Evolutionary conservation across 352 stramenopile species (phyloP).

Genomic region (Globisporangium viniferum): DNA sequence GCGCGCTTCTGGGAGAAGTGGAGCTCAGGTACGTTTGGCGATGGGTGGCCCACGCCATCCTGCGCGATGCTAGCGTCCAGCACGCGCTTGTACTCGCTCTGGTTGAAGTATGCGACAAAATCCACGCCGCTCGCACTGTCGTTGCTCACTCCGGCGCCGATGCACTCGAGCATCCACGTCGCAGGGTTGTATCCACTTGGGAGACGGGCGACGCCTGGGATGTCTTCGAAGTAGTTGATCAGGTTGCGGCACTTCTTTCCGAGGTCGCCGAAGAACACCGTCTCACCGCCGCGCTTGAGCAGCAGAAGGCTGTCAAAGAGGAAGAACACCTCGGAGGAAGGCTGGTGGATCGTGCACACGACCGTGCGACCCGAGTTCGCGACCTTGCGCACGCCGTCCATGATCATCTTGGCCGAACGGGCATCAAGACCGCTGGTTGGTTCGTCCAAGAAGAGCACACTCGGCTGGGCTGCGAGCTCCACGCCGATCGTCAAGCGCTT

Average conservation of each 20-base stretch:
- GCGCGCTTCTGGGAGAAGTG: conserved; percentile 1
- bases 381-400: conserved; percentile 81
- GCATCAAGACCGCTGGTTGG: conserved; percentile 85
- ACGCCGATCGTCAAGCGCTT: conserved; percentile 58
- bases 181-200: conserved; percentile 57
- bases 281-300: conserved; percentile 40
- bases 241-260: conserved; percentile 14
- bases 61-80: not conserved
- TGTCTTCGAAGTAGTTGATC: conserved; percentile 26
- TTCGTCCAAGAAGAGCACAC: conserved; percentile 77
- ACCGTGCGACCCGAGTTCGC: conserved; percentile 46
- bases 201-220: conserved; percentile 17
- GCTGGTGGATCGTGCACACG: conserved; percentile 91
- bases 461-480: conserved; percentile 72
- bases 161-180: conserved; percentile 80
- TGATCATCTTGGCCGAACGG: conserved; percentile 69
- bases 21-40: not conserved
- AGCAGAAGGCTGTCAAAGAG: conserved; percentile 82
- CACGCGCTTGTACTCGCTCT: conserved; percentile 2
- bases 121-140: conserved; percentile 3
- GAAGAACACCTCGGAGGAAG: conserved; percentile 78
- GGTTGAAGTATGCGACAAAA: conserved; percentile 8
- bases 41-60: not conserved
- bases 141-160: conserved; percentile 38
- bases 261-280: conserved; percentile 28